Evolutionary conservation across 2,329 filamentous ascomycete species (phyloP), one percentile per base, ranked within the genome.

Genomic region (Diaporthe citrichinensis): DNA sequence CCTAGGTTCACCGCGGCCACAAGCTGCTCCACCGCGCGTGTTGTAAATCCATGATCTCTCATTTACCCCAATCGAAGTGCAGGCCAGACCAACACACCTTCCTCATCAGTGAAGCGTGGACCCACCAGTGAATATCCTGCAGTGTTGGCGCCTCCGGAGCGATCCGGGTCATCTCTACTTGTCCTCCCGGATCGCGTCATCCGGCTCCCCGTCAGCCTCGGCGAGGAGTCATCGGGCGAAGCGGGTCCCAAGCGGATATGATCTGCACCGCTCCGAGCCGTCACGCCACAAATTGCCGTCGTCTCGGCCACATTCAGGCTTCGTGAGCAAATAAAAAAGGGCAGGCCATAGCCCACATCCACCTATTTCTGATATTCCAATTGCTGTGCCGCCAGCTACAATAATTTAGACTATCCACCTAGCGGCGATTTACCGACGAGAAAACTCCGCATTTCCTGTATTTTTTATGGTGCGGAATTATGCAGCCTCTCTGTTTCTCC

Each of bases 141-240:
- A 59, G 34, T 41, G 36, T n/a, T 41, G 57, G 4, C 58, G 39
- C n/a, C 23, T 61, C 23, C 58, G 58, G 28, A 41, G 17, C 58
- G 36, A 44, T 14, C 58, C 5, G 39, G 17, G 34, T 14, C 23
- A 39, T 15, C 20, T 39, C 25, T 2, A n/a, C 25, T n/a, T n/a
- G 65, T 7, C 46, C 46, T 36, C 49, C 46, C 34, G 49, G 34
- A 20, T 69, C 34, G 49, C 65, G n/a, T 53, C 46, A 41, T 41
- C 65, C 49, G 49, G 65, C 15, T 39, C 49, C 46, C 62, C 23
- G 28, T 34, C 28, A 34, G n/a, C 39, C 61, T 25, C 62, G 65
- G 65, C 34, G 65, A 55, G n/a, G 65, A 69, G 65, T 69, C 65
- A 69, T 69, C 61, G 49, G 61, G 46, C 23, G 28, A 23, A n/a